A percentile compares a stretch with the other conserved stretches of the same genome.
phyloP scores from a whole-genome alignment of 495 filamentous ascomycete species.

The Rhypophila decipiens region DNA sequence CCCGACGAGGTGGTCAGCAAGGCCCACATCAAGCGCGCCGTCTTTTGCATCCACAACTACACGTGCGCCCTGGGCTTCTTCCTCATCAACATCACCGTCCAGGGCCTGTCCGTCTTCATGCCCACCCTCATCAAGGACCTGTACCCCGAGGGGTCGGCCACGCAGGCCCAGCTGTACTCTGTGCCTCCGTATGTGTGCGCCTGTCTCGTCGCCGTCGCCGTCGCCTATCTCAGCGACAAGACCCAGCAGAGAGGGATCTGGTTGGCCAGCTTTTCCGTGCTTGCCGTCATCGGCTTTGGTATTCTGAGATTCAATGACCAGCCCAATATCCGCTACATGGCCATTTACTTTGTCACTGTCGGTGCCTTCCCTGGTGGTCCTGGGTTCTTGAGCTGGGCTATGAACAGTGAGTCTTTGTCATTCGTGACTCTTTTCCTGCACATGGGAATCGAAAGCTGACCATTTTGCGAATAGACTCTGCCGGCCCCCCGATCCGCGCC shows the following conservation, averaged over 20 bases:
- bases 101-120: conserved; percentile 45
- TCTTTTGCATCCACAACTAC: conserved; percentile 41
- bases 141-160: conserved; percentile 40
- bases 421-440: neutral
- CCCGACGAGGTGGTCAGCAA: conserved; percentile 30
- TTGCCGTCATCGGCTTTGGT: conserved; percentile 42
- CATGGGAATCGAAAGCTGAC: neutral
- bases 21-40: conserved; percentile 31
- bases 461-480: conserved; percentile 27
- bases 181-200: conserved; percentile 49
- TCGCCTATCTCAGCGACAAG: conserved; percentile 55
- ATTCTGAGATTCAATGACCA: conserved; percentile 21
- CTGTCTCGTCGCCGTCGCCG: conserved; percentile 48
- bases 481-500: conserved; percentile 50
- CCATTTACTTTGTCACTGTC: conserved; percentile 43
- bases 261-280: conserved; percentile 32
- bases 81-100: conserved; percentile 48
- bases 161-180: conserved; percentile 42
- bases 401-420: conserved; percentile 37
- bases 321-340: conserved; percentile 31
- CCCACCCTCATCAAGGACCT: conserved; percentile 44
- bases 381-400: conserved; percentile 49
- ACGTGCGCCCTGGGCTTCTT: conserved; percentile 42
- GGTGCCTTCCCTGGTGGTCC: conserved; percentile 49
- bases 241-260: conserved; percentile 58